These are phyloP conservation scores for Monilinia vaccinii-corymbosi DNA, from an alignment of 2,329 filamentous ascomycete species.

Conservation along the genomic window DNA sequence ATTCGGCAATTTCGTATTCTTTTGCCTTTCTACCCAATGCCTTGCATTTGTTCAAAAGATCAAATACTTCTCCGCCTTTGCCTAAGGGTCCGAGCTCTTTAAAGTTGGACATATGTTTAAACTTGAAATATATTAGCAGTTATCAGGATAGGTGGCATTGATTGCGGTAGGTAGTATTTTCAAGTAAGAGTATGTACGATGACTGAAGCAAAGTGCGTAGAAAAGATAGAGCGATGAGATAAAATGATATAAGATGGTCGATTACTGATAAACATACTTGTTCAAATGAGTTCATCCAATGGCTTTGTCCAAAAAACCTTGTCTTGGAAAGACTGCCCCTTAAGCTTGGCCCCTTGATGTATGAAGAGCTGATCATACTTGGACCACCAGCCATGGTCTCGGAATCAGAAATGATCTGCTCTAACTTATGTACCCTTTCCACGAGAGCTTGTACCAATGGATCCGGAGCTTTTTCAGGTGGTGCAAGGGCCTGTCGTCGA, in stretches of 20 bases:
- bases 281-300: conserved; percentile 16
- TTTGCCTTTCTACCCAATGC: conserved; percentile 12
- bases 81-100: conserved; percentile 1
- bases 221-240: background rate
- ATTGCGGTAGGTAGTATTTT: background rate
- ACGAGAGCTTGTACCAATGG: conserved; percentile 1
- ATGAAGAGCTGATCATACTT: background rate
- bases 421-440: conserved; percentile 4
- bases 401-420: background rate
- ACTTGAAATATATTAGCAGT: conserved; percentile 4
- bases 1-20: background rate
- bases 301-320: conserved; percentile 17
- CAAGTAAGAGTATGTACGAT: background rate
- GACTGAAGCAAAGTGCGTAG: background rate
- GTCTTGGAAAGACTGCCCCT: conserved; percentile 15
- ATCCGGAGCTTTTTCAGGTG: background rate
- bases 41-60: conserved; percentile 14
- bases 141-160: background rate
- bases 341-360: background rate
- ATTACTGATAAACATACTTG: conserved; percentile 10
- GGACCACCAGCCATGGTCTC: background rate
- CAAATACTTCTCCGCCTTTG: conserved; percentile 5
- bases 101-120: conserved; percentile 4
- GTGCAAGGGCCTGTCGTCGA: background rate
- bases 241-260: no score